Conservation (phyloP, 2,329 filamentous ascomycete species). For the Alternaria sp. region DNA sequence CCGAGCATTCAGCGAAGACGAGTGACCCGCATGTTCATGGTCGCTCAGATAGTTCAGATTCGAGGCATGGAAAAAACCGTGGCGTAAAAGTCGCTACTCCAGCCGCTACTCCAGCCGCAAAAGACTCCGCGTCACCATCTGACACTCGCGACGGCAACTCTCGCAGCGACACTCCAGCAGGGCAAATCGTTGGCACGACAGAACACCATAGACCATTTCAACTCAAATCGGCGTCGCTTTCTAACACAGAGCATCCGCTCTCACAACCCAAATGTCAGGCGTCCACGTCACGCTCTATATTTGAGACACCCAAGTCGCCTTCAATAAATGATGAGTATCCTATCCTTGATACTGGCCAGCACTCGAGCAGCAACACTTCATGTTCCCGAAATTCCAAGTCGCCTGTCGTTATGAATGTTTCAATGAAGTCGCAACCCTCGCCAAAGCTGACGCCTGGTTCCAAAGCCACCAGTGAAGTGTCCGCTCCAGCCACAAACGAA, state of each 20-base stretch:
- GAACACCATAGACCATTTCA: background rate
- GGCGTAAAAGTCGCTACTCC: background rate
- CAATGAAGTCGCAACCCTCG: slow-evolving; percentile 18
- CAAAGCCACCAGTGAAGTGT: slow-evolving; percentile 34
- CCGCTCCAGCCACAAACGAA: slow-evolving; percentile 19
- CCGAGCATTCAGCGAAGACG: background rate
- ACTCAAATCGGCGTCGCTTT: background rate
- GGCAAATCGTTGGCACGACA: background rate
- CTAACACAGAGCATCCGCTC: background rate
- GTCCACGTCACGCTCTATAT: slow-evolving; percentile 16
- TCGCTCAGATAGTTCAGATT: background rate
- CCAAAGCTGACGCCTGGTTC: slow-evolving; percentile 24
- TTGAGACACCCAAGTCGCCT: slow-evolving; percentile 39
- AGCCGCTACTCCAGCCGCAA: background rate
- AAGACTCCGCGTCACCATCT: background rate
- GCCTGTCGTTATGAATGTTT: slow-evolving; percentile 27
- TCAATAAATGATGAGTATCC: slow-evolving; percentile 59
- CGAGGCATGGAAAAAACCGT: background rate
- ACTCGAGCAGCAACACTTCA: slow-evolving; percentile 41
- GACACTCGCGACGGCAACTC: background rate
- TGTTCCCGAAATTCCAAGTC: slow-evolving; percentile 28
- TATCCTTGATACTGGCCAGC: slow-evolving; percentile 49
- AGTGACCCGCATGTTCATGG: background rate
- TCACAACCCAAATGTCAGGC: slow-evolving; percentile 18
- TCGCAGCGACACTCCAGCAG: background rate